Percentiles rank a stretch among this genome's conserved stretches.
These are phyloP conservation scores for Poteriospumella lacustris DNA, from an alignment of 108 stramenopile genomes.

Conservation along the genomic window DNA sequence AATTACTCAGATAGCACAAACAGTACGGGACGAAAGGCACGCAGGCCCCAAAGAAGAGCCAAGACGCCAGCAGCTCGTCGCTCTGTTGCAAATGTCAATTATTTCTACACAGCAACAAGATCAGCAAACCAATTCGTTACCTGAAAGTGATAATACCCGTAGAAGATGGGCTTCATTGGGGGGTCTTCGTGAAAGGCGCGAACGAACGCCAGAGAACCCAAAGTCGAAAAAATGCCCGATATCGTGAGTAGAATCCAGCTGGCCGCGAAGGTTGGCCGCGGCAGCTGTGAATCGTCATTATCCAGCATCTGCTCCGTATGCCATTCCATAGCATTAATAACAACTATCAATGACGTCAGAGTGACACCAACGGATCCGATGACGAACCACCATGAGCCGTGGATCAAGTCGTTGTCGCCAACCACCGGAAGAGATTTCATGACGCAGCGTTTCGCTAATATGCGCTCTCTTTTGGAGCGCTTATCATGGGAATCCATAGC, in stretches of 20 bases:
- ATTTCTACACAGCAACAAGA: too few relatives aligned
- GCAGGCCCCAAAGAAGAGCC: background rate
- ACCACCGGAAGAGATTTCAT: background rate
- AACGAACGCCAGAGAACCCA: constrained; percentile 1
- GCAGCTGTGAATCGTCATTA: background rate
- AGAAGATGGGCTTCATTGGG: background rate
- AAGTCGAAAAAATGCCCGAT: constrained; percentile 14
- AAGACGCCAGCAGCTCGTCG: background rate
- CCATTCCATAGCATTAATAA: background rate
- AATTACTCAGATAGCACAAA: background rate
- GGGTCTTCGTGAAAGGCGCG: constrained; percentile 9
- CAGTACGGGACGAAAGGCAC: background rate
- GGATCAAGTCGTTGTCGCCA: background rate
- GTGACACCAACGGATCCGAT: background rate
- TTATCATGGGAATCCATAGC: constrained; percentile 12
- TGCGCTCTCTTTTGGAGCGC: background rate
- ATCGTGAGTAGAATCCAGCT: background rate
- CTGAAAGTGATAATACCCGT: background rate
- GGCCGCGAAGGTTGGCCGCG: background rate
- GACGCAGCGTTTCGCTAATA: background rate
- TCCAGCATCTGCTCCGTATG: background rate
- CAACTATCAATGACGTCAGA: background rate
- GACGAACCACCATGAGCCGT: constrained; percentile 12
- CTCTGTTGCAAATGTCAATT: too few relatives aligned
- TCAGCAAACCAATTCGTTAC: too few relatives aligned